Percentiles rank a stretch among this genome's conserved stretches.
Evolutionary conservation across 306 rosid genomes (phyloP).

Genomic region (Cicer chorassanicum): DNA sequence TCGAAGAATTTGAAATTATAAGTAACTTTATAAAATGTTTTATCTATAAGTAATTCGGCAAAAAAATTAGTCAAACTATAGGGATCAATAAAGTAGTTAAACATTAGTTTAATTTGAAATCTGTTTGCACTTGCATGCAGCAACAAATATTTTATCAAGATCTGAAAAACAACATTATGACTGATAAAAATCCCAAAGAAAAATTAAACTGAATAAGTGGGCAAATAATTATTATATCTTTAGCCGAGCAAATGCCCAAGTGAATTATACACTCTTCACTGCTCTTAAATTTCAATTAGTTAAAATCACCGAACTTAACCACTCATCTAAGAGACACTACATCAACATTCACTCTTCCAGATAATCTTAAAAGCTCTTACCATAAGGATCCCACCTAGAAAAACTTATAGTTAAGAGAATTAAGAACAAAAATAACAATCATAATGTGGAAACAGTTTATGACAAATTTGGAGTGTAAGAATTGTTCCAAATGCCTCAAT

Average conservation of each 20-base stretch:
- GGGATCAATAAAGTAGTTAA: too few relatives aligned
- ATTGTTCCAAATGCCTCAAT: conserved; percentile 31
- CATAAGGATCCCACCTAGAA: neutral
- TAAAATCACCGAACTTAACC: neutral
- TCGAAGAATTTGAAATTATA: too few relatives aligned
- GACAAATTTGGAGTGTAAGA: conserved; percentile 12
- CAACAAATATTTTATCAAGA: too few relatives aligned
- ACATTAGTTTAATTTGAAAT: too few relatives aligned
- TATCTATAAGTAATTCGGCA: too few relatives aligned
- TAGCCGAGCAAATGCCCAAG: neutral
- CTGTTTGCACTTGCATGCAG: too few relatives aligned
- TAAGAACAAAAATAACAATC: neutral
- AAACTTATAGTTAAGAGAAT: neutral
- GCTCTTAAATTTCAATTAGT: conserved; percentile 4
- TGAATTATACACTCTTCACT: neutral
- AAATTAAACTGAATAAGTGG: neutral
- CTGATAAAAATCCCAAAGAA: too few relatives aligned
- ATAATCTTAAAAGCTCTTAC: neutral
- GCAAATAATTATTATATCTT: neutral
- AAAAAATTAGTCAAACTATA: too few relatives aligned
- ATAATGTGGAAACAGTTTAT: conserved; percentile 13
- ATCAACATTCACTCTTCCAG: neutral
- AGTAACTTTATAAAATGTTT: too few relatives aligned
- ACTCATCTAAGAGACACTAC: neutral
- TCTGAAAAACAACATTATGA: too few relatives aligned